Percentiles rank a stretch among this genome's conserved stretches.
Evolutionary conservation across 1,139 yeast genomes (phyloP).

Genomic region (Cylindricascospora bacillispora): DNA sequence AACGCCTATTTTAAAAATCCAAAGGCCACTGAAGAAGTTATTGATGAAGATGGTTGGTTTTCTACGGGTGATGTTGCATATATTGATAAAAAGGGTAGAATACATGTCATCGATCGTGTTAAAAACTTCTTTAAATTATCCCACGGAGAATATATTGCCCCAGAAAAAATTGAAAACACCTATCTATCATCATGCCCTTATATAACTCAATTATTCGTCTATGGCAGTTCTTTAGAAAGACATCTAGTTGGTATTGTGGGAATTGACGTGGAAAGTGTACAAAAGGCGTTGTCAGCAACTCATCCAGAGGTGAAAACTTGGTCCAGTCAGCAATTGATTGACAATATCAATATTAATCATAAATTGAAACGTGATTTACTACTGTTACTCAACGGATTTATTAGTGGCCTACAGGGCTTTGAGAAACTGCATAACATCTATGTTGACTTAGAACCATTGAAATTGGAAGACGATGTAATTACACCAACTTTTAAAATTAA

Average conservation of each 20-base stretch:
- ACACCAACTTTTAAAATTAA: conserved; percentile 72
- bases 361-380: conserved; percentile 18
- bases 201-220: conserved; percentile 45
- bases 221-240: conserved; percentile 54
- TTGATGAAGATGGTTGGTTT: conserved; percentile 64
- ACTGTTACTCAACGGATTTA: conserved; percentile 20
- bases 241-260: conserved; percentile 56
- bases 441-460: conserved; percentile 55
- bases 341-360: conserved; percentile 18
- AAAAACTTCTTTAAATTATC: conserved; percentile 72
- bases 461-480: conserved; percentile 45
- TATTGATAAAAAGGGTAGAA: conserved; percentile 41
- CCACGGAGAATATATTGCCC: conserved; percentile 74
- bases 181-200: conserved; percentile 44
- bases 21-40: conserved; percentile 38
- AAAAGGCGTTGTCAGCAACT: conserved; percentile 9
- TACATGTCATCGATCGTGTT: conserved; percentile 58
- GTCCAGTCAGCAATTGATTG: conserved; percentile 19
- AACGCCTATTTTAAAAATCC: conserved; percentile 46
- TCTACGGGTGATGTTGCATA: conserved; percentile 64
- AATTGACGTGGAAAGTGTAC: conserved; percentile 34
- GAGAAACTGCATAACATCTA: conserved; percentile 53
- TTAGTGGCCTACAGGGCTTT: conserved; percentile 32
- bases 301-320: conserved; percentile 11
- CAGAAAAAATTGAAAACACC: conserved; percentile 60